Conservation (phyloP, 1,284 basidiomycete species). For the Irpex sp. region DNA sequence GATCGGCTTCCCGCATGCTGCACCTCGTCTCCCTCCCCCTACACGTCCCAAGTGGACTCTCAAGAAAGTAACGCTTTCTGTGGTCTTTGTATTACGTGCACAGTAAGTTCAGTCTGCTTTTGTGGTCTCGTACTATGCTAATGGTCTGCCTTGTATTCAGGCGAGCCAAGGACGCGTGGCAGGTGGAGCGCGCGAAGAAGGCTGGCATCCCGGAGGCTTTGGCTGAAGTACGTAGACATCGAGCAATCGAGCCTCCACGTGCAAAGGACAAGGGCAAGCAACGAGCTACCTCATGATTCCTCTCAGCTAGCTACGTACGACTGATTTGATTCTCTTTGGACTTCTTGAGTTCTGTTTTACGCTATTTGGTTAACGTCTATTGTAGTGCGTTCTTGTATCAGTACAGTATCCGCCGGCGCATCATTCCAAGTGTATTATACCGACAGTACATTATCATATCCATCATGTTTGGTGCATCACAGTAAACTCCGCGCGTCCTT, state of each 20-base stretch:
- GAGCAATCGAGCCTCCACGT: background rate
- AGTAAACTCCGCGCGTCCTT: too few relatives aligned
- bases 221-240: slow-evolving; percentile 58
- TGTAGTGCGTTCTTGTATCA: background rate
- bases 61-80: slow-evolving; percentile 54
- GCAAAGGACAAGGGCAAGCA: background rate
- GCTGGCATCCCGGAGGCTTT: slow-evolving; percentile 61
- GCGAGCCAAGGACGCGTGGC: slow-evolving; percentile 58
- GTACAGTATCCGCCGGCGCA: background rate
- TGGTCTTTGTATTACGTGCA: slow-evolving; percentile 67
- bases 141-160: slow-evolving; percentile 29
- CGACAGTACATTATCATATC: background rate
- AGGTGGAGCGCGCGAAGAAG: slow-evolving; percentile 54
- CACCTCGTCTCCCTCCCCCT: slow-evolving; percentile 25
- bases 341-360: background rate
- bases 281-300: background rate
- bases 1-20: slow-evolving; percentile 60
- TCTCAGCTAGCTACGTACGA: background rate
- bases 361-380: background rate
- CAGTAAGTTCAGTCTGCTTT: slow-evolving; percentile 44
- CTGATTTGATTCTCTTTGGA: background rate
- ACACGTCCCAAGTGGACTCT: slow-evolving; percentile 43
- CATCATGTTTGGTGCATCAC: too few relatives aligned
- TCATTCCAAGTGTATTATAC: background rate
- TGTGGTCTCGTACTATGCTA: background rate